Conservation (phyloP, 2,329 filamentous ascomycete species). For the Calycina marina region DNA sequence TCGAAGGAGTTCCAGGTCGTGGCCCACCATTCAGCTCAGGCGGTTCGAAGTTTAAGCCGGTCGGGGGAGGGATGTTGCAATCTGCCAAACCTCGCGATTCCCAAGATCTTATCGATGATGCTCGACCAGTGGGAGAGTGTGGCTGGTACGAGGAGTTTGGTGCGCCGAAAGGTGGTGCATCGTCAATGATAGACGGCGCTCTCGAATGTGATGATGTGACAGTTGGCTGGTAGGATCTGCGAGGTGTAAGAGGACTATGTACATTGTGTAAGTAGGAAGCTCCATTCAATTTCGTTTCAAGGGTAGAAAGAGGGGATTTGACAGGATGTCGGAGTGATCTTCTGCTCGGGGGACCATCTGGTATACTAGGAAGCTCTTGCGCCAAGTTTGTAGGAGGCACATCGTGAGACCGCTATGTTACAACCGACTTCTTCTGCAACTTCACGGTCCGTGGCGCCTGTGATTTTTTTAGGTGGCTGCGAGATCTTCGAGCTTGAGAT, state of each 20-base stretch:
- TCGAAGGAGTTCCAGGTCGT: conserved; percentile 79
- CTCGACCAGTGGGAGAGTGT: conserved; percentile 33
- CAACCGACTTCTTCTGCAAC: conserved; percentile 21
- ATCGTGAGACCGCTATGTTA: conserved; percentile 5
- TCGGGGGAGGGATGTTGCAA: conserved; percentile 51
- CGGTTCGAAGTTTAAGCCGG: conserved; percentile 66
- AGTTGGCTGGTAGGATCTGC: conserved; percentile 34
- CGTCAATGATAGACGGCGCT: conserved; percentile 36
- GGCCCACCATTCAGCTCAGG: conserved; percentile 81
- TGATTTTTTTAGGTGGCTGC: conserved; percentile 22
- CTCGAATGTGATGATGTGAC: conserved; percentile 30
- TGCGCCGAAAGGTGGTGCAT: conserved; percentile 44
- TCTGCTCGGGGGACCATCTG: conserved; percentile 33
- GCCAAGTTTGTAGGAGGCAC: conserved; percentile 15
- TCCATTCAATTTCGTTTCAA: conserved; percentile 9
- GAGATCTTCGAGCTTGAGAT: conserved; percentile 18
- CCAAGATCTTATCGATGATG: conserved; percentile 45
- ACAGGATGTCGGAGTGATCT: conserved; percentile 18
- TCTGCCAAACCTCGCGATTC: conserved; percentile 39
- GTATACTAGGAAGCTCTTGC: conserved; percentile 33
- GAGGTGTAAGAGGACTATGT: conserved; percentile 18
- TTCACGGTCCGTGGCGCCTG: background rate
- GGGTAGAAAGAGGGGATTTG: conserved; percentile 24
- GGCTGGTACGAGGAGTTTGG: conserved; percentile 49
- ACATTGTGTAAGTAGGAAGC: conserved; percentile 17